Conservation (phyloP, 768 basidiomycete genomes). For the Phallus indusiatus region DNA sequence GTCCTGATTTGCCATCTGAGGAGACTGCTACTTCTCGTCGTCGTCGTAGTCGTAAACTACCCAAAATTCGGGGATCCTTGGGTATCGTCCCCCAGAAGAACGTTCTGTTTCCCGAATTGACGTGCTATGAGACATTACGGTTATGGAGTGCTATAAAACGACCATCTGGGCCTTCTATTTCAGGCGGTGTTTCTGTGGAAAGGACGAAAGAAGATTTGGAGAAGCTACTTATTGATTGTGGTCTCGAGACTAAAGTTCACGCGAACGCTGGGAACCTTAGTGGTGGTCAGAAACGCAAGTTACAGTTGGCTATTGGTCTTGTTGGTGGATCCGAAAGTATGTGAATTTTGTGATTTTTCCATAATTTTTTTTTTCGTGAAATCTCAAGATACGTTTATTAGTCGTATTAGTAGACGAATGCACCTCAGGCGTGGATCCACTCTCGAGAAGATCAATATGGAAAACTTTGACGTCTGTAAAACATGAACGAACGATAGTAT, state of each 20-base stretch:
- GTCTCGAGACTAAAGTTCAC: slow-evolving; percentile 59
- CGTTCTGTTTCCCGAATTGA: slow-evolving; percentile 67
- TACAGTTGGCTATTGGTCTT: slow-evolving; percentile 75
- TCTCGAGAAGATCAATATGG: slow-evolving; percentile 73
- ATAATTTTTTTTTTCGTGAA: slow-evolving; percentile 3
- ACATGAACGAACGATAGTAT: slow-evolving; percentile 56
- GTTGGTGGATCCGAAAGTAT: slow-evolving; percentile 64
- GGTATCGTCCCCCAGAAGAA: slow-evolving; percentile 82
- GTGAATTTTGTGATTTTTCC: slow-evolving; percentile 11
- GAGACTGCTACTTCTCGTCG: too few species aligned
- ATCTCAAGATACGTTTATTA: neutral
- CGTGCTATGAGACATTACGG: slow-evolving; percentile 61
- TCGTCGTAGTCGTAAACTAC: slow-evolving; percentile 16
- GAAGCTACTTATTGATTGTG: slow-evolving; percentile 61
- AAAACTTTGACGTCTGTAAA: slow-evolving; percentile 59
- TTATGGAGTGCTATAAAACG: slow-evolving; percentile 70
- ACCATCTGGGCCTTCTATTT: slow-evolving; percentile 21
- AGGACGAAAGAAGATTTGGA: slow-evolving; percentile 45
- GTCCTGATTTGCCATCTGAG: slow-evolving; percentile 33
- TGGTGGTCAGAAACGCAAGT: slow-evolving; percentile 76
- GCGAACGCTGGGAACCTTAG: slow-evolving; percentile 57
- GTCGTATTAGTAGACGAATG: slow-evolving; percentile 24
- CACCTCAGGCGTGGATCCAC: slow-evolving; percentile 74
- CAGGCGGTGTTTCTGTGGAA: neutral
- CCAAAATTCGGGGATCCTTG: slow-evolving; percentile 44